Conservation (phyloP, 257 asterid genomes). For the Solanum pimpinellifolium region DNA sequence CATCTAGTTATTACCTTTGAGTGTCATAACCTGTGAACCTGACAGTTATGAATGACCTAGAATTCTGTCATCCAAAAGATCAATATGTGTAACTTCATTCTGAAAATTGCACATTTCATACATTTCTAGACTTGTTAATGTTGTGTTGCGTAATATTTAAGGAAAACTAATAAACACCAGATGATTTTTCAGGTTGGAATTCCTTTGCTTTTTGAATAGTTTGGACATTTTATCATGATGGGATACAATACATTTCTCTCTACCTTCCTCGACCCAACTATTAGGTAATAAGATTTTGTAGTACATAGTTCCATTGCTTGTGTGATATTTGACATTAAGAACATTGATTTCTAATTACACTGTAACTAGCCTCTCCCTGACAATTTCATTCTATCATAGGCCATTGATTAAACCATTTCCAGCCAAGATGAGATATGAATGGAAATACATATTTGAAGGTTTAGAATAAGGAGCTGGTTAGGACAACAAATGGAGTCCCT, state of each 20-base stretch:
- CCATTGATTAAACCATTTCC: background rate
- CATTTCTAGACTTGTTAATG: background rate
- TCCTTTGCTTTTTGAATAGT: slow-evolving; percentile 74
- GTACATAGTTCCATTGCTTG: background rate
- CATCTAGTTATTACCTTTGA: no score
- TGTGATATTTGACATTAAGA: background rate
- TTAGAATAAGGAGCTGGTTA: slow-evolving; percentile 95
- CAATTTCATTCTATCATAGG: slow-evolving; percentile 16
- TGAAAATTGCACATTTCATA: background rate
- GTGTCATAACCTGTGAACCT: no score
- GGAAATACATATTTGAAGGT: slow-evolving; percentile 76
- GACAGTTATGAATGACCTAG: no score
- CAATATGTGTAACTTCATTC: no score
- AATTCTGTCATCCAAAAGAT: no score
- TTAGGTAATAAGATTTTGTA: slow-evolving; percentile 18
- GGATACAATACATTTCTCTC: slow-evolving; percentile 79
- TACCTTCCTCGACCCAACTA: slow-evolving; percentile 46
- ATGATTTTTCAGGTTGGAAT: slow-evolving; percentile 55
- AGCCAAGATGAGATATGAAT: slow-evolving; percentile 5
- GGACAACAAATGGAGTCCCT: slow-evolving; percentile 40
- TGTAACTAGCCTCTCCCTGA: background rate
- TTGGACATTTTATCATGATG: slow-evolving; percentile 71
- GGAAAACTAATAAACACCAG: background rate
- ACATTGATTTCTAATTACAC: background rate
- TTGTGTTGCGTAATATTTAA: background rate